Evolutionary conservation across 352 stramenopile genomes (phyloP), one percentile per base, ranked within the genome.

Genomic region (Phytophthora ramorum): DNA sequence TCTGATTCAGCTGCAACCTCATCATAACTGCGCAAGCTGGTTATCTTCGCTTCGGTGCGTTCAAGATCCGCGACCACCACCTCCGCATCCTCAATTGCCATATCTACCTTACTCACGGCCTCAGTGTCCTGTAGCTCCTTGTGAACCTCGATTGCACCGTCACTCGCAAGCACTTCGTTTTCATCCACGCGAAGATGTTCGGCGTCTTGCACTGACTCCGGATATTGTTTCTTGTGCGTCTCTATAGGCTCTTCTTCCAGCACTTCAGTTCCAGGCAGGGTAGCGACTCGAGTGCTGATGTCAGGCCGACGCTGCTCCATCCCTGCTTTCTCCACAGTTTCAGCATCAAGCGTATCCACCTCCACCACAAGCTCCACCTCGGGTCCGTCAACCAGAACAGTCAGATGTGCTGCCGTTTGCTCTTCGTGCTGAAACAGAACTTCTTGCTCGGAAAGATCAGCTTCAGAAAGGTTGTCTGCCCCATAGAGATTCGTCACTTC

Each of bases 381-480:
- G 4, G 44, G 28, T 24, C 26, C 30, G 5, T 59, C 50, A 53
- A 32, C 17, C n/a, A 43, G 19, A 51, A 49, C 43, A 30, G 17
- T 30, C 2, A 61, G 1, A 24, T 41, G 22, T 13, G 24, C 40
- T 47, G 53, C 44, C 14, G 32, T 17, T 43, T 48, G 54, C 35
- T 50, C 40, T 46, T 63, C 37, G 26, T 60, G 34, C 43, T 59
- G 41, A 16, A 55, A 1, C 16, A 45, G 9, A 16, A 41, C 20
- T 20, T 66, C 38, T 30, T 58, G 57, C n/a, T 45, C 52, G 4
- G 19, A 26, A 46, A 2, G 35, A 22, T 63, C 58, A 30, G 12
- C 32, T 55, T 49, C 41, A 24, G 66, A 75, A 7, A 60, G 0
- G 19, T 76, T 69, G 17, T 47, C 22, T 20, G 20, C 8, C 7